Evolutionary conservation across 208 protist genomes (phyloP), one percentile per base, ranked within the genome.

Genomic region (Acanthamoeba divionensis): DNA sequence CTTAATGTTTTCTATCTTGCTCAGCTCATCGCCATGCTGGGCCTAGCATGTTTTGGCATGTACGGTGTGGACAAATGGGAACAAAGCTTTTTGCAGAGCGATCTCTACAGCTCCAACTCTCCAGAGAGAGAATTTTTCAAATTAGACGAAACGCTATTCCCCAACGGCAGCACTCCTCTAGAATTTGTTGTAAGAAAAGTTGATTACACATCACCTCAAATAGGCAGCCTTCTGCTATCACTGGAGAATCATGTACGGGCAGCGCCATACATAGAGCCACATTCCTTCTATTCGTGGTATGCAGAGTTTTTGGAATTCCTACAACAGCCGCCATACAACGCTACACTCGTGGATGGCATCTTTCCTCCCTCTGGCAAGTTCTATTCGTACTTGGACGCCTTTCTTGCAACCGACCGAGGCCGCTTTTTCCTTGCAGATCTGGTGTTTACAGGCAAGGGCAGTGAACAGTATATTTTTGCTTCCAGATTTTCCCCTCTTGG

Each of bases 31-130:
- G 1, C 45, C 33, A 21, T 79, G 67, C 67, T 79, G 1, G 67
- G 67, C 21, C 55, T 79, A 41, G 67, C 67, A 9, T 41, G 67
- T 0, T 24, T 79, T n/a, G 67, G 67, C 33, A 79, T 79, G 45
- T 79, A 79, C 41, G 67, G 67, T 0, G 55, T 79, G 67, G 38
- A 48, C 44, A 47, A 54, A 31, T 79, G 67, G 67, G 67, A 79
- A 18, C 67, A 79, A 31, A 31, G 55, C 67, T 79, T 79, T 26
- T 26, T 79, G 41, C 67, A 41, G 6, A 79, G 67, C 67, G 67
- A 79, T 38, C 67, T 79, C 67, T 79, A 79, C 41, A 79, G 67
- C 44, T 79, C 67, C 41, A 79, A 79, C 67, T 79, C 67, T 2
- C 67, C 66, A 77, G 66, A 79, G 44, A 57, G 38, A 26, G 41